Evolutionary conservation across 2,329 filamentous ascomycete genomes (phyloP).

Genomic region (Pseudogymnoascus pannorum): DNA sequence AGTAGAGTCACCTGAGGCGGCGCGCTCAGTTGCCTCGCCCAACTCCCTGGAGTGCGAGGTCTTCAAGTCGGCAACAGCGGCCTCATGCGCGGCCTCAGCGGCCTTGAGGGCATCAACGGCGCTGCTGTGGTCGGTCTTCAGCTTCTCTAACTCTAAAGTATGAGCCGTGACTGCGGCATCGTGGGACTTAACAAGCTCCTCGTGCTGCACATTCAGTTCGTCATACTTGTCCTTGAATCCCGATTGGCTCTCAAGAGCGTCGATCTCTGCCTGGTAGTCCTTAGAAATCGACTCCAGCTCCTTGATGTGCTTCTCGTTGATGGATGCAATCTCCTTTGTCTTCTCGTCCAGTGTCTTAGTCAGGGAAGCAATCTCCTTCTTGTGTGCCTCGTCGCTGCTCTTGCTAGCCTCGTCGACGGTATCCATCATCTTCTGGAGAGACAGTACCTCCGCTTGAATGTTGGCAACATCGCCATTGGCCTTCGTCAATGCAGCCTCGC

Average conservation of each 20-base stretch:
- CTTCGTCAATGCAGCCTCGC: conserved; percentile 38
- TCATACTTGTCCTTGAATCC: conserved; percentile 58
- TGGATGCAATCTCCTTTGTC: conserved; percentile 32
- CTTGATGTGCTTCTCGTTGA: conserved; percentile 49
- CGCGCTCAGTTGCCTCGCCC: conserved; percentile 46
- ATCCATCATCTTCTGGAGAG: conserved; percentile 43
- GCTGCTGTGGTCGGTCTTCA: conserved; percentile 22
- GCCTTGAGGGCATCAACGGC: conserved; percentile 36
- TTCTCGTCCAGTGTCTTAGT: conserved; percentile 26
- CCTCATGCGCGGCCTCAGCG: conserved; percentile 46
- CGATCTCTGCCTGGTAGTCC: conserved; percentile 59
- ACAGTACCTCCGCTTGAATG: conserved; percentile 39
- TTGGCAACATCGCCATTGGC: conserved; percentile 25
- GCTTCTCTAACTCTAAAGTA: conserved; percentile 18
- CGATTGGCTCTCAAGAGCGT: conserved; percentile 54
- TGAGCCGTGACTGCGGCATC: conserved; percentile 18
- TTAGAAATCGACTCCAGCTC: conserved; percentile 51
- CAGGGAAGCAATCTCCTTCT: conserved; percentile 25
- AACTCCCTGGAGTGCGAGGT: conserved; percentile 52
- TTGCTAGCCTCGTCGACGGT: conserved; percentile 38
- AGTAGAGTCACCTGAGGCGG: conserved; percentile 40
- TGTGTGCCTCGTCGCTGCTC: conserved; percentile 25
- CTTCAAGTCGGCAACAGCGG: conserved; percentile 47
- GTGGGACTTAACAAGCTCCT: conserved; percentile 35
- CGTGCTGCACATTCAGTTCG: conserved; percentile 51